A percentile compares a stretch with the other conserved stretches of the same genome.
Evolutionary conservation across 2,329 filamentous ascomycete genomes (phyloP).

Genomic region (Ciborinia camelliae): DNA sequence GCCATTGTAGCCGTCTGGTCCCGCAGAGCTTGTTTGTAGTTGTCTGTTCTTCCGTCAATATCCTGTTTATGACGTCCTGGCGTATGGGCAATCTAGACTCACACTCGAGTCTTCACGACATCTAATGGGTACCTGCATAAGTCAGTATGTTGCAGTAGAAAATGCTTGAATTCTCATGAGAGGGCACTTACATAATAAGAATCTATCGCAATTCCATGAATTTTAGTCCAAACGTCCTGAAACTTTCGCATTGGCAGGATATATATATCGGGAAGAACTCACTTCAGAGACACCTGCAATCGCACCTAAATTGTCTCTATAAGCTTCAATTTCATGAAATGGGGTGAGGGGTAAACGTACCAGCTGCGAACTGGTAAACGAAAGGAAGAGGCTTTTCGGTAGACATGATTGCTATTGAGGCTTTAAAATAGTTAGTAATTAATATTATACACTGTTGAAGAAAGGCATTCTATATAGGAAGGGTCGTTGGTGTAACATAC

Average conservation of each 20-base stretch:
- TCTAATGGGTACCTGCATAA: conserved; percentile 88
- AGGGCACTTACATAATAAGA: conserved; percentile 70
- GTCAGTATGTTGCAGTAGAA: conserved; percentile 15
- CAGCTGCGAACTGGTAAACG: conserved; percentile 91
- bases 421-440: background rate
- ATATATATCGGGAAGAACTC: conserved; percentile 40
- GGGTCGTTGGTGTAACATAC: background rate
- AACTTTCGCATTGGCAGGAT: background rate
- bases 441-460: background rate
- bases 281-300: conserved; percentile 98
- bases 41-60: conserved; percentile 55
- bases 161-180: conserved; percentile 15
- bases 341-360: conserved; percentile 44
- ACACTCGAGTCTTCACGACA: conserved; percentile 97
- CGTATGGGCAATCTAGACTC: conserved; percentile 42
- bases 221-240: conserved; percentile 26
- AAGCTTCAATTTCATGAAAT: conserved; percentile 33
- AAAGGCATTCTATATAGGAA: background rate
- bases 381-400: conserved; percentile 79
- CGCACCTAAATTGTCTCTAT: conserved; percentile 56
- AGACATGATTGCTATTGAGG: conserved; percentile 52
- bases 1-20: conserved; percentile 86
- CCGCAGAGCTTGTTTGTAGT: conserved; percentile 77
- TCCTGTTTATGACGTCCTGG: background rate
- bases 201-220: conserved; percentile 54